phyloP scores from a whole-genome alignment of 169 alveolate genomes.

The Eimeria acervulina region DNA sequence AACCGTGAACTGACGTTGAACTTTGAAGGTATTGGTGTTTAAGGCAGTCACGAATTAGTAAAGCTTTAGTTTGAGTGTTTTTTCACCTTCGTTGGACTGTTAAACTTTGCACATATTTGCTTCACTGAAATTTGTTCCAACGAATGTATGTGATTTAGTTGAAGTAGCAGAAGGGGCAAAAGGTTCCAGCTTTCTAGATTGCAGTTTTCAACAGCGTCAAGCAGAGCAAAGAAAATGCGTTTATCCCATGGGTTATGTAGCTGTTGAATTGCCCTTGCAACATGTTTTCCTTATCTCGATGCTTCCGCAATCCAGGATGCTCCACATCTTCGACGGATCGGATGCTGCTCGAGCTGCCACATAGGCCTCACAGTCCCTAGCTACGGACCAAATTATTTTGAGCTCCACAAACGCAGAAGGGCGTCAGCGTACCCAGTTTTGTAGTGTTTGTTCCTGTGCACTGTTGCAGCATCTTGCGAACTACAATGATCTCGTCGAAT shows the following conservation, averaged over 20 bases:
- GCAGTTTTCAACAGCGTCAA: slow-evolving; percentile 4
- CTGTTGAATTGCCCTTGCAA: slow-evolving; percentile 24
- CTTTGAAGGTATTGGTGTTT: slow-evolving; percentile 33
- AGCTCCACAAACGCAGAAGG: not conserved
- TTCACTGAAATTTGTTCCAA: not conserved
- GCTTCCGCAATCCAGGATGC: slow-evolving; percentile 70
- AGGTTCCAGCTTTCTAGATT: not conserved
- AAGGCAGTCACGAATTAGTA: not conserved
- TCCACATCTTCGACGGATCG: slow-evolving; percentile 83
- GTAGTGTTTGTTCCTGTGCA: slow-evolving; percentile 66
- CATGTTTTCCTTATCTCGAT: slow-evolving; percentile 34
- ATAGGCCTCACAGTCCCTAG: slow-evolving; percentile 83
- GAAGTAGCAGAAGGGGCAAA: not conserved
- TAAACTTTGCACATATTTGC: not conserved
- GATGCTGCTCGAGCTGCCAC: slow-evolving; percentile 81
- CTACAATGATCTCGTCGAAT: slow-evolving; percentile 71
- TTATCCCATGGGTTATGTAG: not conserved
- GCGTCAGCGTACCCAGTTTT: slow-evolving; percentile 69
- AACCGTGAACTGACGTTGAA: slow-evolving; percentile 32
- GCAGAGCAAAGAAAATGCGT: not conserved
- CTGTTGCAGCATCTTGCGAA: slow-evolving; percentile 79
- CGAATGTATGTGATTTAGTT: not conserved
- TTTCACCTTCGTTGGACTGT: not conserved
- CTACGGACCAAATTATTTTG: not conserved
- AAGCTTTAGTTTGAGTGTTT: not conserved